These are phyloP conservation scores for Macrophomina phaseolina DNA, from an alignment of 2,329 filamentous ascomycete species.

Conservation along the genomic window DNA sequence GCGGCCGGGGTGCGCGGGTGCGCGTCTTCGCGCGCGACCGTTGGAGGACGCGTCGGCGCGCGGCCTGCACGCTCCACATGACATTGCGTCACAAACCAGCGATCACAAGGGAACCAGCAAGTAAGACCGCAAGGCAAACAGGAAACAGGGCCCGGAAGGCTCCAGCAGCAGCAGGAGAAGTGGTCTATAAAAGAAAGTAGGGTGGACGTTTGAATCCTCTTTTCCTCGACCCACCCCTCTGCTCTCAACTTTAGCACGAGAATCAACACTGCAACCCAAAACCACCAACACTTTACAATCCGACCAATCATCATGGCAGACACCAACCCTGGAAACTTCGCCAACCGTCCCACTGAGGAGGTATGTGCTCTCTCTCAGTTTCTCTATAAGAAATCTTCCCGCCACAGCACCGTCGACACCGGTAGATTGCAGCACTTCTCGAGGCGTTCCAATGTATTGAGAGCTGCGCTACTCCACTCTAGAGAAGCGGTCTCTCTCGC, in stretches of 20 bases:
- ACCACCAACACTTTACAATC: not conserved
- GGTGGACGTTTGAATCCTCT: not conserved
- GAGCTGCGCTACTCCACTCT: not conserved
- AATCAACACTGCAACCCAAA: not conserved
- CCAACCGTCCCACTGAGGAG: constrained; percentile 58
- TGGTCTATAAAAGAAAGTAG: not conserved
- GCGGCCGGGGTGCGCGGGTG: constrained; percentile 7
- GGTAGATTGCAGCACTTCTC: not conserved
- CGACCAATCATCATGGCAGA: constrained; percentile 41
- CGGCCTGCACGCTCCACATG: constrained; percentile 1
- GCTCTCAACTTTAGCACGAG: constrained; percentile 20
- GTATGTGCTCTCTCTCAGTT: not conserved
- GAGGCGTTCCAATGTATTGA: not conserved
- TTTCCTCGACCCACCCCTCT: not conserved
- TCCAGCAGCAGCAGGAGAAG: too few relatives aligned
- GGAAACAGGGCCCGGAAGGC: not conserved
- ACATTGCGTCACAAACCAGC: constrained; percentile 11
- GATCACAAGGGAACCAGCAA: not conserved
- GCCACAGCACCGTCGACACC: not conserved
- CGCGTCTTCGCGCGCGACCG: not conserved
- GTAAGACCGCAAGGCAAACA: not conserved
- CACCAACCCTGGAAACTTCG: constrained; percentile 58
- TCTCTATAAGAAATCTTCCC: not conserved
- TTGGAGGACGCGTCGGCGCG: constrained; percentile 13
- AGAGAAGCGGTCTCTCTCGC: not conserved